Evolutionary conservation across 805 yeast species (phyloP), one percentile per base, ranked within the genome.

Genomic region (Ogataea chonburiensis): DNA sequence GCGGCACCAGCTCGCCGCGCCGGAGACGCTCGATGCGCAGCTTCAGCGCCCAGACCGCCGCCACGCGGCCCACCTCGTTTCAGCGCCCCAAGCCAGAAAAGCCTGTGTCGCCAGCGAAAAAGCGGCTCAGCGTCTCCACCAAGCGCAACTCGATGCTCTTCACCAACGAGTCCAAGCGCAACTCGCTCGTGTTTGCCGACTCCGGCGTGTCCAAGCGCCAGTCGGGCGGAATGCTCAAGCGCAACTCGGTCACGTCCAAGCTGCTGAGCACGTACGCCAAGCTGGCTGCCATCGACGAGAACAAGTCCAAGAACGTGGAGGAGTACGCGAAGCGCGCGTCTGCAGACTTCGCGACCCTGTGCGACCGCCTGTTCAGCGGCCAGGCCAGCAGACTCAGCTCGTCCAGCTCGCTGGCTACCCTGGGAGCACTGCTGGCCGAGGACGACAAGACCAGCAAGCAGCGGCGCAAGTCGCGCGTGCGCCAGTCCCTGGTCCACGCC

Each of bases 291-390:
- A 38, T 49, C 21, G 64, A 60, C 12, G 81, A 78, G 39, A 68
- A 73, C 26, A 83, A 77, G 42, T 76, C 86, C 78, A 83, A 78
- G 49, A 74, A 74, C 49, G 73, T 81, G 59, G 85, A 81, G 50
- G 77, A 74, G 50, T 86, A 79, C 55, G 79, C 87, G 5, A 81
- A 75, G 60, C 70, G 93, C 59, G 81, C 89, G 2, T 78, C 86
- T 23, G 79, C 86, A 11, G 84, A 83, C 44, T 83, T 83, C 66
- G 93, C 88, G 9, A 73, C 83, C 2, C 64, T 83, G 27, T 81
- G 87, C 66, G 91, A 83, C 61, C 79, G 76, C 58, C 76, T 83
- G 40, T 83, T 83, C 66, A 82, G 76, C 50, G 83, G 81, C 57
- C 88, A 81, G 52, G 38, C 40, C 28, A 24, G 40, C 15, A 35